Conservation (phyloP, 805 yeast species). For the Ogataea nakhonphanomensis region DNA sequence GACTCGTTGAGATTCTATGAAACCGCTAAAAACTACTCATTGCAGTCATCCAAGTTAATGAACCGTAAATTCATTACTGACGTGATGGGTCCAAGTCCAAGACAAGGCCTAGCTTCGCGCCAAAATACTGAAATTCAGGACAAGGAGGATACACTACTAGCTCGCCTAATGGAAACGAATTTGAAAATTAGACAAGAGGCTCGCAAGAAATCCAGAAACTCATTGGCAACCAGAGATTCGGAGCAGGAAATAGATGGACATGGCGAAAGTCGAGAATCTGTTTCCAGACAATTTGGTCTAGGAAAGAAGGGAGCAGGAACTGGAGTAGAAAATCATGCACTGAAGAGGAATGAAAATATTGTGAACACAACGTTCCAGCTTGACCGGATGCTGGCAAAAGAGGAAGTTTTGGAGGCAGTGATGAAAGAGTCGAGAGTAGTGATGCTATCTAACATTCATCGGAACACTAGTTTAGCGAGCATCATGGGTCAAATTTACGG, state of each 20-base stretch:
- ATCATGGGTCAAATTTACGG: constrained; percentile 58
- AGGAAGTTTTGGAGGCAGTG: constrained; percentile 7
- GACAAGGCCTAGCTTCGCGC: constrained; percentile 11
- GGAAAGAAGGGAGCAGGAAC: constrained; percentile 7
- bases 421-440: constrained; percentile 20
- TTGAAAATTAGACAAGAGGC: constrained; percentile 10
- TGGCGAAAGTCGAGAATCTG: constrained; percentile 13
- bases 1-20: constrained; percentile 20
- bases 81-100: constrained; percentile 12
- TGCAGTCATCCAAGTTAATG: constrained; percentile 13
- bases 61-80: constrained; percentile 20
- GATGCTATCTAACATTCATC: constrained; percentile 23
- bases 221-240: constrained; percentile 10
- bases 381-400: constrained; percentile 7
- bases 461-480: constrained; percentile 43
- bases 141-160: constrained; percentile 18
- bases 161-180: constrained; percentile 20
- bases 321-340: constrained; percentile 9
- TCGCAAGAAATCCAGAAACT: constrained; percentile 5
- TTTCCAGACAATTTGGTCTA: constrained; percentile 1
- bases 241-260: constrained; percentile 9
- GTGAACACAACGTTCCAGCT: constrained; percentile 13
- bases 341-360: constrained; percentile 21
- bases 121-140: constrained; percentile 10
- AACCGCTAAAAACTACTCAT: constrained; percentile 19